Percentiles rank a stretch among this genome's conserved stretches.
Conservation (phyloP, 164 flowering plant species). For the Houttuynia cordata region DNA sequence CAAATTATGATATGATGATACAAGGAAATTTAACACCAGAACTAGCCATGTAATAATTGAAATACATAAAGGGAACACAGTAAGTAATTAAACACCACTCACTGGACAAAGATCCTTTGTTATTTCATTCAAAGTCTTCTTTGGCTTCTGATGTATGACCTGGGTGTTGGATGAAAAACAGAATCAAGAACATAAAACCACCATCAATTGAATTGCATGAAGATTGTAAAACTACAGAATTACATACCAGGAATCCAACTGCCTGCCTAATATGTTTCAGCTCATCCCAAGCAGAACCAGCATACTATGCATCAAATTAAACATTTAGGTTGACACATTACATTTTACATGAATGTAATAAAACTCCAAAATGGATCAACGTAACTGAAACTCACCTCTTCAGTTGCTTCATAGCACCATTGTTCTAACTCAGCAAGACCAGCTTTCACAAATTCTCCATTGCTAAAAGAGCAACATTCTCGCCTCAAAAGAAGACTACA, state of each 20-base stretch:
- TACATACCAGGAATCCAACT: constrained; percentile 82
- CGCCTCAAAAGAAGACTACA: constrained; percentile 94
- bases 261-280: constrained; percentile 95
- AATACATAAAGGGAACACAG: background rate
- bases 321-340: background rate
- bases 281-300: constrained; percentile 96
- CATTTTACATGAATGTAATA: constrained; percentile 2
- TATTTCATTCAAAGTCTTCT: constrained; percentile 79
- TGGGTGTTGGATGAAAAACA: constrained; percentile 12
- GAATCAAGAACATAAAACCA: background rate
- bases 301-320: constrained; percentile 38
- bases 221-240: background rate
- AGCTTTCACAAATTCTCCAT: constrained; percentile 90
- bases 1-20: constrained; percentile 5
- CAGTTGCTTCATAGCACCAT: constrained; percentile 77
- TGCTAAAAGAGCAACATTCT: constrained; percentile 98
- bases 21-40: background rate
- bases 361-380: too few species aligned
- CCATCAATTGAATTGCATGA: background rate
- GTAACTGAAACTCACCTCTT: constrained; percentile 43
- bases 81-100: constrained; percentile 12
- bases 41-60: background rate
- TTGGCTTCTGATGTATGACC: constrained; percentile 98
- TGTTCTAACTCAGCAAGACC: constrained; percentile 93
- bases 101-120: constrained; percentile 92